phyloP scores from a whole-genome alignment of 2,329 filamentous ascomycete species.

The Zalaria obscura region DNA sequence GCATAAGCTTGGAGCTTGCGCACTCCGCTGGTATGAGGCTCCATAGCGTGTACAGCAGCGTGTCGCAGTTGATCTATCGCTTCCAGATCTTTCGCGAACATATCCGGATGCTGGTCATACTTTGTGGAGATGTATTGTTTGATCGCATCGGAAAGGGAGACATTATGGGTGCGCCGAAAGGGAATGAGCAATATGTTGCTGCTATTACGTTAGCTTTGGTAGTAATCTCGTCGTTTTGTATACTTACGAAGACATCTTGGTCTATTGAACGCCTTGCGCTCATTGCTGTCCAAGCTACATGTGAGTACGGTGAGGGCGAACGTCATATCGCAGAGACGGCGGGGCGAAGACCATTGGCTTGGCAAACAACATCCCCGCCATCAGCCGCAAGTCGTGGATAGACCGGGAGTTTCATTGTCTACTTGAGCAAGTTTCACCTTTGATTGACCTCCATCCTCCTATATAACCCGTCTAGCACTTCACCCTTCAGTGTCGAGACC shows the following conservation, averaged over 20 bases:
- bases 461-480: too few species aligned
- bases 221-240: not conserved
- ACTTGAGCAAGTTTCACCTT: too few species aligned
- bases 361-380: too few species aligned
- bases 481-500: too few species aligned
- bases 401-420: too few species aligned
- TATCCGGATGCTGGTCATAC: constrained; percentile 97
- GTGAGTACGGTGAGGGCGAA: too few species aligned
- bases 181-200: constrained; percentile 62
- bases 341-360: too few species aligned
- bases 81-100: constrained; percentile 82
- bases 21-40: constrained; percentile 76
- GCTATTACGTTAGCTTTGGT: not conserved
- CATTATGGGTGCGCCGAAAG: constrained; percentile 70
- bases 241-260: not conserved
- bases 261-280: too few species aligned
- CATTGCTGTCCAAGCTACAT: too few species aligned
- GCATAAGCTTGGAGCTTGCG: constrained; percentile 84
- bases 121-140: constrained; percentile 93
- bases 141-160: constrained; percentile 70
- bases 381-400: too few species aligned
- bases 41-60: constrained; percentile 77
- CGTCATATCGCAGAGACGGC: too few species aligned
- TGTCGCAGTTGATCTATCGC: constrained; percentile 70
- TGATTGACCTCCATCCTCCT: too few species aligned